phyloP scores from a whole-genome alignment of 1,284 basidiomycete genomes.

The Agroathelia rolfsii region DNA sequence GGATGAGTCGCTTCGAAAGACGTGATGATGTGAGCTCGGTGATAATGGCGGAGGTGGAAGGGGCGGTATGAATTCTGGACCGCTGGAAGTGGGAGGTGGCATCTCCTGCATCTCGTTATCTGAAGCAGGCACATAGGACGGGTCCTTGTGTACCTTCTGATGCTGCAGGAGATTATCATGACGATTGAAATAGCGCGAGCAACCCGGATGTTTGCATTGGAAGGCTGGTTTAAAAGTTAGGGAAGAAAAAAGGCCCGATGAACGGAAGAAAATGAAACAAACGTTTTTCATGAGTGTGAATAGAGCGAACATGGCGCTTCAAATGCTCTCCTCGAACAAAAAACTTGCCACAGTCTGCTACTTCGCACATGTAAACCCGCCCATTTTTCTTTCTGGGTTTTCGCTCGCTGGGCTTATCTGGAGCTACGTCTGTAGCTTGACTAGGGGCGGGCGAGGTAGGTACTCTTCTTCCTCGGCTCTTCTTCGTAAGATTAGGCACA shows the following conservation, averaged over 20 bases:
- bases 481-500: constrained; percentile 67
- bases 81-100: too few species aligned
- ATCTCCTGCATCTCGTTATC: too few species aligned
- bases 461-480: constrained; percentile 65
- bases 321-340: constrained; percentile 61
- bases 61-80: too few species aligned
- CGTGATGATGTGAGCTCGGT: too few species aligned
- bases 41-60: too few species aligned
- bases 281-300: constrained; percentile 67
- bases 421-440: constrained; percentile 17
- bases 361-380: constrained; percentile 41
- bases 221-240: constrained; percentile 37
- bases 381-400: constrained; percentile 22
- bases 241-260: neutral
- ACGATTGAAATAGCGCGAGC: constrained; percentile 69
- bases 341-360: constrained; percentile 42
- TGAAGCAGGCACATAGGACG: too few species aligned
- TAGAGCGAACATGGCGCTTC: constrained; percentile 54
- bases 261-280: constrained; percentile 14
- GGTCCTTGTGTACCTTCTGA: constrained; percentile 62
- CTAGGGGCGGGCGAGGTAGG: constrained; percentile 32
- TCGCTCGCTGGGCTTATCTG: constrained; percentile 17
- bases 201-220: constrained; percentile 56
- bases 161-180: constrained; percentile 77
- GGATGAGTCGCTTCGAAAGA: too few species aligned